These are phyloP conservation scores for Aspergillus sp. DNA, from an alignment of 2,329 filamentous ascomycete genomes.

Conservation along the genomic window DNA sequence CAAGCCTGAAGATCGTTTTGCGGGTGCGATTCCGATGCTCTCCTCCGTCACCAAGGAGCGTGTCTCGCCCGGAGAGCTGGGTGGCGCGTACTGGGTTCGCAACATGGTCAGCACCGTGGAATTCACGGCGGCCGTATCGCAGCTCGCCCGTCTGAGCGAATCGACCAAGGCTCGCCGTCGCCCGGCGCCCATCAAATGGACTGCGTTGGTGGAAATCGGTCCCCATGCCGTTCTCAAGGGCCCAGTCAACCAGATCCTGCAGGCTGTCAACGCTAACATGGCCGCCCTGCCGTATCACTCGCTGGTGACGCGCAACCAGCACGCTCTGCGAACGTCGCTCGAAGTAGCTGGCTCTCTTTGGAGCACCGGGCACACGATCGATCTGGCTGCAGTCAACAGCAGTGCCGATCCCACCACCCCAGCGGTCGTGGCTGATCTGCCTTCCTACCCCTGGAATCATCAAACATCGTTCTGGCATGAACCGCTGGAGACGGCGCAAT, in stretches of 20 bases:
- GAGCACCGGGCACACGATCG: no score
- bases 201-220: conserved; percentile 27
- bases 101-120: conserved; percentile 19
- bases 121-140: conserved; percentile 13
- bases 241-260: conserved; percentile 23
- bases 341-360: no score
- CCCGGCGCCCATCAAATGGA: conserved; percentile 4
- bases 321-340: conserved; percentile 14
- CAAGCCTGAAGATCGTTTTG: conserved; percentile 1
- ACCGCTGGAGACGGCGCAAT: conserved; percentile 34
- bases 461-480: conserved; percentile 40
- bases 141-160: conserved; percentile 1
- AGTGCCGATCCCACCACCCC: no score
- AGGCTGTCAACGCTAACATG: neutral
- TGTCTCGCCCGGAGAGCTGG: conserved; percentile 12
- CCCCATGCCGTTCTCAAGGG: conserved; percentile 32
- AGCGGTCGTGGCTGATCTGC: conserved; percentile 20
- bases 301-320: conserved; percentile 15
- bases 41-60: conserved; percentile 14
- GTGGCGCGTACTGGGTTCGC: conserved; percentile 20
- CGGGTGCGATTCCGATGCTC: conserved; percentile 11
- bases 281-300: conserved; percentile 15
- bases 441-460: conserved; percentile 49
- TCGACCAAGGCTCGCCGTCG: conserved; percentile 13
- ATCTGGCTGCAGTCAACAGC: no score